Conservation (phyloP, 192 early-diverging fungal species). For the Obelidium mucronatum region DNA sequence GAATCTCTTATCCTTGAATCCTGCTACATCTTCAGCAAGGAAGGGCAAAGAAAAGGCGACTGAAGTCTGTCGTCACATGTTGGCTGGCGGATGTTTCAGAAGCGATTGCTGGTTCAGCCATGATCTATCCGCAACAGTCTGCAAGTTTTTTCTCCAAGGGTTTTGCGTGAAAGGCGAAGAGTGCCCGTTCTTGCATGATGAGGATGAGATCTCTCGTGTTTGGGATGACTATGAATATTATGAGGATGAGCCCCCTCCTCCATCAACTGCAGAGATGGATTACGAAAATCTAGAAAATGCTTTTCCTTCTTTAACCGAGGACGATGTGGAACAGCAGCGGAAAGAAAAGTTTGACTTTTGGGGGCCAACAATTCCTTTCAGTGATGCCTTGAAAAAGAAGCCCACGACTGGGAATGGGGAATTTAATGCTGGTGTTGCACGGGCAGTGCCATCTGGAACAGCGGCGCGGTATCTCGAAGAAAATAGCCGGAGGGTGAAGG, state of each 20-base stretch:
- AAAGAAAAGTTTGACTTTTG: constrained; percentile 42
- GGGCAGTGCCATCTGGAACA: constrained; percentile 11
- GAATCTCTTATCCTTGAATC: not conserved
- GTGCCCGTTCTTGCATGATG: constrained; percentile 55
- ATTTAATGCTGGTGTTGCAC: constrained; percentile 6
- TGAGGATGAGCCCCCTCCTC: not conserved
- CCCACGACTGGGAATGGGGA: not conserved
- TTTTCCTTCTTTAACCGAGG: constrained; percentile 10
- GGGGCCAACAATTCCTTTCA: constrained; percentile 47
- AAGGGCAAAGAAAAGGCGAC: not conserved
- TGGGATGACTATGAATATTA: not conserved
- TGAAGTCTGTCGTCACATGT: constrained; percentile 58
- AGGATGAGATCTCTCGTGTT: not conserved
- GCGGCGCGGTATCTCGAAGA: constrained; percentile 7
- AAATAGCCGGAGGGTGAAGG: not conserved
- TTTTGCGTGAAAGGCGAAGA: constrained; percentile 48
- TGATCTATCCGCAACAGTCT: constrained; percentile 46
- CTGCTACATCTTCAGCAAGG: not conserved
- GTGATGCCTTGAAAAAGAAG: constrained; percentile 32
- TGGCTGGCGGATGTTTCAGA: constrained; percentile 53
- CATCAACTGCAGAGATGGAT: not conserved
- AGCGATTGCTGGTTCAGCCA: constrained; percentile 64
- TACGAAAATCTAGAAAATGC: constrained; percentile 44
- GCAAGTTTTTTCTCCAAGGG: constrained; percentile 58
- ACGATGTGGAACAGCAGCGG: not conserved